Percentiles rank a stretch among this genome's conserved stretches.
Conservation (phyloP, 78 protist genomes). For the Bigelowiella natans region DNA sequence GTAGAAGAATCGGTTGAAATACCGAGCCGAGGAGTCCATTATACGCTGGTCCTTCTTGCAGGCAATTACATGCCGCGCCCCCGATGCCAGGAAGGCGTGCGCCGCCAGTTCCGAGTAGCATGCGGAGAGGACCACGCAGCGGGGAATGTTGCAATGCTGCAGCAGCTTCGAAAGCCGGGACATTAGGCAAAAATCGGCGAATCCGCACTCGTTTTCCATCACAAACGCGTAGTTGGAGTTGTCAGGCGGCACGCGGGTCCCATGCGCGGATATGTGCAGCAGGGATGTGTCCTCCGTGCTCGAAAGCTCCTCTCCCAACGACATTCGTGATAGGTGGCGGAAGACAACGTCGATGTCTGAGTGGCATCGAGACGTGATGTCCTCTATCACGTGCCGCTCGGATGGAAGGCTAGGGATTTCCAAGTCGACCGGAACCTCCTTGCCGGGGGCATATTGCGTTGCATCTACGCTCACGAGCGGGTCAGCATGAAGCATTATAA, state of each 20-base stretch:
- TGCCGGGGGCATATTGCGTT: not conserved
- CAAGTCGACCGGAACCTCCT: not conserved
- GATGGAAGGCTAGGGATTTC: not conserved
- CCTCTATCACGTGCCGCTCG: not conserved
- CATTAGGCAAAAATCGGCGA: not conserved
- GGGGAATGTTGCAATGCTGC: not conserved
- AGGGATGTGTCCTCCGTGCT: not conserved
- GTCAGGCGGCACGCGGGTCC: not conserved
- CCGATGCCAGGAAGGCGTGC: not conserved
- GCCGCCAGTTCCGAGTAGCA: not conserved
- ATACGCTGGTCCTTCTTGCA: not conserved
- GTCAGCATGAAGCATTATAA: not conserved
- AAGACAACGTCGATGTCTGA: not conserved
- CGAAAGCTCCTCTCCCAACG: not conserved
- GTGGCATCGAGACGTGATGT: not conserved
- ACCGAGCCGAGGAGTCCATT: not conserved
- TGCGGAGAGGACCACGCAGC: not conserved
- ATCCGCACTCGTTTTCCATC: not conserved
- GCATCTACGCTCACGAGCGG: not conserved
- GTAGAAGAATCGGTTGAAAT: not conserved
- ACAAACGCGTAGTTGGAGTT: not conserved
- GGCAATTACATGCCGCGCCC: not conserved
- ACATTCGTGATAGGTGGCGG: not conserved
- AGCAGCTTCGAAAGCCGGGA: not conserved
- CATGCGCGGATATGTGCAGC: not conserved